Evolutionary conservation across 2,329 filamentous ascomycete genomes (phyloP).

Genomic region (Neofusicoccum kwambonambiense): DNA sequence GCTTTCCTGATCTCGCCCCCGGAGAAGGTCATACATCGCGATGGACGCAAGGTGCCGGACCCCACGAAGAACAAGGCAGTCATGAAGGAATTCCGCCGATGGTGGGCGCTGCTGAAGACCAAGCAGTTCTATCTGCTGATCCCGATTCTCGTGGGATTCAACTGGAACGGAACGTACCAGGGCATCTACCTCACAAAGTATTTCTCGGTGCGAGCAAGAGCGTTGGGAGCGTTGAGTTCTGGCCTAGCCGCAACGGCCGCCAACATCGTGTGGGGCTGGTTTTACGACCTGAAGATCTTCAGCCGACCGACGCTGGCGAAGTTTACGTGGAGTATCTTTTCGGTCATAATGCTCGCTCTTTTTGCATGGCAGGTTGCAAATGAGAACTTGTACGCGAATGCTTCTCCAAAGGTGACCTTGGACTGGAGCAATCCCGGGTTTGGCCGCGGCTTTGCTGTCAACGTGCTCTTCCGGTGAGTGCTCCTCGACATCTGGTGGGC

Average conservation of each 20-base stretch:
- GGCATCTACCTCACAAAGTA: constrained; percentile 55
- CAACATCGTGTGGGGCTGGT: constrained; percentile 52
- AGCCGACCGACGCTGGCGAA: constrained; percentile 30
- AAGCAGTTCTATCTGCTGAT: constrained; percentile 51
- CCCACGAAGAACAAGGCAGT: neutral
- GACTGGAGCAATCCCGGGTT: constrained; percentile 49
- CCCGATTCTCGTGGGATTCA: constrained; percentile 51
- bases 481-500: neutral
- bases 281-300: constrained; percentile 40
- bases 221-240: constrained; percentile 47
- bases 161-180: constrained; percentile 53
- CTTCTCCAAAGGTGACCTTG: constrained; percentile 31
- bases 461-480: constrained; percentile 47
- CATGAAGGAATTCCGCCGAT: neutral
- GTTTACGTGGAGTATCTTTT: constrained; percentile 41
- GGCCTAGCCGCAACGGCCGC: constrained; percentile 47
- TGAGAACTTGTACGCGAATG: neutral
- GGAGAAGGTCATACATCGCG: constrained; percentile 44
- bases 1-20: constrained; percentile 48
- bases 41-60: constrained; percentile 33
- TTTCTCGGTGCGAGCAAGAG: constrained; percentile 51
- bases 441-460: constrained; percentile 48
- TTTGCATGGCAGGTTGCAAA: constrained; percentile 42
- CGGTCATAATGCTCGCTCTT: constrained; percentile 49
- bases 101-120: constrained; percentile 39